Base-by-base conservation (phyloP, 2,329 filamentous ascomycete species). In the Diplodia intermedia region DNA sequence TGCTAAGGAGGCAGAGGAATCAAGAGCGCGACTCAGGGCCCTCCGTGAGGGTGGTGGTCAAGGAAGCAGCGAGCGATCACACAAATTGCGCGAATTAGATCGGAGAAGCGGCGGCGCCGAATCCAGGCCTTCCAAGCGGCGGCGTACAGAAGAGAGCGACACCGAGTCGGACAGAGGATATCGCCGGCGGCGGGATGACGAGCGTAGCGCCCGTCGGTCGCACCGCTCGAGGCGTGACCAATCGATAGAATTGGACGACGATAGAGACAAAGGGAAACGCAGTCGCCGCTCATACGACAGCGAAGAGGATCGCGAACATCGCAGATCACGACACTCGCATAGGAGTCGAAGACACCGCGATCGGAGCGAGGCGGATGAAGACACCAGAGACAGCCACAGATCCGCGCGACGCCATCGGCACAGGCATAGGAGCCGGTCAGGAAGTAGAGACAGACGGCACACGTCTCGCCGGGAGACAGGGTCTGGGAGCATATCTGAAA, bases 1-100 rank as follows among this genome's bases (percentile, higher is more conserved):
- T 20, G 92, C 91, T 0, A 96, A 90, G 75, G 94, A 98, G 78
- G 89, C 90, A 31, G 88, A 91, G 57, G 94, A 98, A 71, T 89
- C 93, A 0, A 85, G 86, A 70, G 88, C 88, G 4, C 88, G 92
- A 23, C 85, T 97, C 67, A 86, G 86, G 53, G 57, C 69, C n/a
- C 73, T 80, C 71, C 70, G 77, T 54, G 36, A 66, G 36, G 54
- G 63, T 75, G 66, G 71, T 76, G 66, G 71, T 75, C 65, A 77
- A 76, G 65, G 83, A 81, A 68, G 78, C 77, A 60, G 83, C 15
- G 49, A 52, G 55, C 38, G 43, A 26, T 47, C 66, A 12, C 47
- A 61, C 8, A 40, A 63, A 20, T 26, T 26, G 15, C 50, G 38
- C n/a, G 52, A 62, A 43, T 18, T 36, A n/a, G 60, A 55, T 5